Base-by-base conservation (phyloP, 1,284 basidiomycete genomes). In the Schizophyllum amplum region DNA sequence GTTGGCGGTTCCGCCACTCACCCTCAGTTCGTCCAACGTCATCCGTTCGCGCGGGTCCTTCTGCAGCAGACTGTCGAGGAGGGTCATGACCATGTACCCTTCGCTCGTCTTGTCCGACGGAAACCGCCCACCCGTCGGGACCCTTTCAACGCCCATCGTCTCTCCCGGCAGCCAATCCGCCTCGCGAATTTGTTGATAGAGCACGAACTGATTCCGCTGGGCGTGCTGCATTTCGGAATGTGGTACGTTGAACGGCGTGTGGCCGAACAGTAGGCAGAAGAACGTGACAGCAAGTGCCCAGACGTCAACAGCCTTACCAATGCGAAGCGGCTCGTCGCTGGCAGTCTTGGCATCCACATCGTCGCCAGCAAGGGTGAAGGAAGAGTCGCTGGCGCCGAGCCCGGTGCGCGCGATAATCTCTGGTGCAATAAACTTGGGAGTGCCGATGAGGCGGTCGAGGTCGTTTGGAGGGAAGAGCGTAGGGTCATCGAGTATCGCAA, bases 211-310 rank as follows among this genome's bases (percentile, higher is more conserved):
- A 83, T 64, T 69, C 51, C 69, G 70, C 56, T 72, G 66, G 2
- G 64, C 83, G 63, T 69, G 81, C 77, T 59, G 81, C 75, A 62
- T 80, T 75, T 68, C 78, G 65, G 72, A 86, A 77, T 53, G 80
- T 6, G 69, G 65, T 6, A 68, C 67, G 47, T 64, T 68, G 82
- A 69, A 94, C 0, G 92, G 92, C 0, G 86, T 82, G 57, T 74
- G 78, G 21, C 90, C 92, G 67, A 94, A 94, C 3, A 94, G 75
- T 27, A 96, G 75, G 66, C 91, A 92, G 70, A 91, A 95, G 25
- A 94, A 79, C 3, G 92, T 94, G 24, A 94, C 89, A 20, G 90
- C 93, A 20, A 96, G 77, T 0, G 92, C 91, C 93, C 93, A 96
- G 4, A 94, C 81, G 66, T 96, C 93, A 66, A 96, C 92, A 2